Percentiles rank a stretch among this genome's conserved stretches.
Evolutionary conservation across 148 eudicot species (phyloP).

Genomic region (Silene latifolia): DNA sequence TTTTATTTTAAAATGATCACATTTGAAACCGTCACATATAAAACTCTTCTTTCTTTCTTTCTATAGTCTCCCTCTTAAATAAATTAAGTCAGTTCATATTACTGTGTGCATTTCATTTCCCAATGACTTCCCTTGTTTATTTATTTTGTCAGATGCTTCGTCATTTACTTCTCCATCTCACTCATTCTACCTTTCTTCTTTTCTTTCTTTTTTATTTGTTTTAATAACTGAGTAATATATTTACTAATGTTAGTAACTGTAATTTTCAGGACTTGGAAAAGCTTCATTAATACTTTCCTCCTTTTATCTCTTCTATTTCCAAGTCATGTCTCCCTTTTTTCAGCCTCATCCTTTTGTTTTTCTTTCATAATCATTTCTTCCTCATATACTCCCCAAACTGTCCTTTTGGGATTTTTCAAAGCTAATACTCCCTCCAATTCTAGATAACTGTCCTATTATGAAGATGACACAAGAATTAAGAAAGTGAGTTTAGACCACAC

Average conservation of each 20-base stretch:
- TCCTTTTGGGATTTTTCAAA: no score
- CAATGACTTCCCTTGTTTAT: slow-evolving; percentile 18
- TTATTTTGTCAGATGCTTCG: slow-evolving; percentile 24
- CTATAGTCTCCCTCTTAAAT: no score
- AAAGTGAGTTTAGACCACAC: no score
- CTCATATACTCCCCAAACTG: no score
- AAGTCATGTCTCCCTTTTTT: slow-evolving; percentile 25
- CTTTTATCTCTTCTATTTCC: slow-evolving; percentile 11
- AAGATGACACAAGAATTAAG: no score
- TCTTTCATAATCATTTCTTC: neutral
- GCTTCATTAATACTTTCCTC: slow-evolving; percentile 27
- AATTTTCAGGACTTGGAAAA: slow-evolving; percentile 5
- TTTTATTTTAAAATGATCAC: no score
- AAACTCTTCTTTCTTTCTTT: no score
- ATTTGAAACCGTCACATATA: no score
- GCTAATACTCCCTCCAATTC: no score
- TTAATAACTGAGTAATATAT: slow-evolving; percentile 2
- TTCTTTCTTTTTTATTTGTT: neutral
- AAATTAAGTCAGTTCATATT: neutral
- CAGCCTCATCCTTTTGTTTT: slow-evolving; percentile 18
- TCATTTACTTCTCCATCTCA: slow-evolving; percentile 24
- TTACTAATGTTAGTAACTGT: slow-evolving; percentile 23
- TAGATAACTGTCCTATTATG: no score
- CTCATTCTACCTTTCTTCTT: neutral
- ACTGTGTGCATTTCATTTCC: slow-evolving; percentile 27